Evolutionary conservation across 2,329 filamentous ascomycete species (phyloP), one percentile per base, ranked within the genome.

Genomic region (Botrytis pseudocinerea): DNA sequence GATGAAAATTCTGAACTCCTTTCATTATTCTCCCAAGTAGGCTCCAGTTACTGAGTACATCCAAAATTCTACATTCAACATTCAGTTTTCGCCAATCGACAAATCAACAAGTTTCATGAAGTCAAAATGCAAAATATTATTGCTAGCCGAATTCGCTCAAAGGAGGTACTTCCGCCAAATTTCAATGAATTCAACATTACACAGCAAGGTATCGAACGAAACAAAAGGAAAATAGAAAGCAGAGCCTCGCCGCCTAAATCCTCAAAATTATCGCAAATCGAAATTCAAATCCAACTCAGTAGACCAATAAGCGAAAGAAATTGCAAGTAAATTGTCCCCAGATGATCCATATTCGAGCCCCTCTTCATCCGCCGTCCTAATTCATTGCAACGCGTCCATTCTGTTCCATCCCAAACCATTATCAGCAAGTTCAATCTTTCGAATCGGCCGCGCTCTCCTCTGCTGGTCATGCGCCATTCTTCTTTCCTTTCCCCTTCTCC

Each of bases 371-470:
- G 16, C 35, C 59, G 16, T 18, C 14, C 22, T 7, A n/a, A n/a
- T 22, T 22, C 1, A 59, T 5, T n/a, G 28, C 4, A 25, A 14
- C 38, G 12, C 1, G 10, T 28, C 10, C 42, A 38, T 64, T 22
- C n/a, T 25, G 25, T 38, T 12, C 40, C n/a, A 44, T 32, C 1
- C 1, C 25, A 10, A 44, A n/a, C 9, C 42, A 35, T 48, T 40
- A 69, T 38, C 65, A 57, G 0, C 65, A 51, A 69, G 25, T 69
- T n/a, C 65, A 69, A 69, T 32, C 38, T 28, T 69, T 38, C 10
- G 64, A n/a, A 42, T 38, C 16, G 28, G 25, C 60, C 10, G 25
- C 10, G 42, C 44, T 1, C 40, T 40, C 25, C 59, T 10, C n/a
- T 18, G 35, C 38, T 6, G 40, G n/a, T 69, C 38, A 69, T 32